Evolutionary conservation across 148 eudicot genomes (phyloP).

Genomic region (Nepenthes mirabilis): DNA sequence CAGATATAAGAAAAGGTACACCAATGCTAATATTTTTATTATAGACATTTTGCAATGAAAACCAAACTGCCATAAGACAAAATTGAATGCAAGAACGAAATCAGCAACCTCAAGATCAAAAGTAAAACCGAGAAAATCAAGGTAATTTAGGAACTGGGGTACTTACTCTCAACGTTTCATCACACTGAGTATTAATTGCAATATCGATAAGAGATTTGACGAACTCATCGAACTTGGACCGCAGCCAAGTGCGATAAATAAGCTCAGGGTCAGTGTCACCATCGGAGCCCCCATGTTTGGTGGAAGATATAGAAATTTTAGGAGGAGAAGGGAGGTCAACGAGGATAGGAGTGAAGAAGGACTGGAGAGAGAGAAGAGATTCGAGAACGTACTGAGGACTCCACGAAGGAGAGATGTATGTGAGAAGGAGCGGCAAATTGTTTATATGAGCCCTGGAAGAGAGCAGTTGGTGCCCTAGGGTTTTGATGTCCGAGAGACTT

Average conservation of each 20-base stretch:
- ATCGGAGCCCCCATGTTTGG: slow-evolving; percentile 2
- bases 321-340: slow-evolving; percentile 41
- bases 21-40: too few relatives aligned
- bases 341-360: slow-evolving; percentile 61
- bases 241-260: slow-evolving; percentile 66
- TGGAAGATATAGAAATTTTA: neutral
- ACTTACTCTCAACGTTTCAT: slow-evolving; percentile 44
- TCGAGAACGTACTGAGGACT: slow-evolving; percentile 52
- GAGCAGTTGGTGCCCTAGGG: slow-evolving; percentile 54
- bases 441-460: slow-evolving; percentile 58
- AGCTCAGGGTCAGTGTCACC: slow-evolving; percentile 38
- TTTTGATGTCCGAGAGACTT: slow-evolving; percentile 37
- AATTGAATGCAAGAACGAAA: neutral
- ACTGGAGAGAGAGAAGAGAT: slow-evolving; percentile 63
- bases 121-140: neutral
- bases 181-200: slow-evolving; percentile 24
- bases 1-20: too few relatives aligned
- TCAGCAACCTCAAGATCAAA: neutral
- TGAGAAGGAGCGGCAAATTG: slow-evolving; percentile 60
- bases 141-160: neutral
- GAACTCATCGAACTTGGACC: slow-evolving; percentile 62
- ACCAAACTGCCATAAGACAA: too few relatives aligned
- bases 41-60: too few relatives aligned
- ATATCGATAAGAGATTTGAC: slow-evolving; percentile 32
- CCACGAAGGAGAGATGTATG: slow-evolving; percentile 35